Evolutionary conservation across 2,329 filamentous ascomycete genomes (phyloP).

Genomic region (Diaporthe velutina): DNA sequence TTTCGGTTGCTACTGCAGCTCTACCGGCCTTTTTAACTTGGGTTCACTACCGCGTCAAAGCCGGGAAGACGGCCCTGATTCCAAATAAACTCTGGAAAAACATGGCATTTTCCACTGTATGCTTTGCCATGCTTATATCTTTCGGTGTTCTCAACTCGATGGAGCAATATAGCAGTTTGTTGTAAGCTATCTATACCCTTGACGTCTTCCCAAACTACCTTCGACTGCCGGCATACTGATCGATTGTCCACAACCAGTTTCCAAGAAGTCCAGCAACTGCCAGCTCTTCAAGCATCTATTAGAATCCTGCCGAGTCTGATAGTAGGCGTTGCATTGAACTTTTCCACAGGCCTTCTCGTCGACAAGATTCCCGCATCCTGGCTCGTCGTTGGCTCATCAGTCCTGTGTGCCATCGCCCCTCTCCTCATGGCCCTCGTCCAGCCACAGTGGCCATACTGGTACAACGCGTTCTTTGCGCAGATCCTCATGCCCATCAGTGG

Average conservation of each 20-base stretch:
- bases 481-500: conserved; percentile 56
- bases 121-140: conserved; percentile 61
- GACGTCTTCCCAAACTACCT: conserved; percentile 33
- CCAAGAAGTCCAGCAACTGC: conserved; percentile 61
- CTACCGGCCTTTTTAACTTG: conserved; percentile 66
- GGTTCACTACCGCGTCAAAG: conserved; percentile 62
- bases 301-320: conserved; percentile 60
- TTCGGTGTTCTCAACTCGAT: conserved; percentile 60
- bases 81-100: conserved; percentile 75
- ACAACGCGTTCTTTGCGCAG: conserved; percentile 55
- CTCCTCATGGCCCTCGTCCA: conserved; percentile 68
- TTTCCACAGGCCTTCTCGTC: conserved; percentile 60
- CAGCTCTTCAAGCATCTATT: conserved; percentile 59
- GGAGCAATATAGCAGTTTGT: conserved; percentile 62
- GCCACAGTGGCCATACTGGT: conserved; percentile 65
- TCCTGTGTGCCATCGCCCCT: conserved; percentile 59
- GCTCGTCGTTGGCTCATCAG: conserved; percentile 54
- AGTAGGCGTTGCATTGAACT: conserved; percentile 57
- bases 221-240: not conserved
- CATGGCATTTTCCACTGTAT: conserved; percentile 66
- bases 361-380: conserved; percentile 55
- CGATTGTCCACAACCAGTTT: conserved; percentile 53
- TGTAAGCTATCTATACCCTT: conserved; percentile 51
- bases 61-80: conserved; percentile 66
- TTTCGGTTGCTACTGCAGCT: conserved; percentile 56